A percentile compares a stretch with the other conserved stretches of the same genome.
phyloP scores from a whole-genome alignment of 2,329 filamentous ascomycete genomes.

The Massarina eburnea region DNA sequence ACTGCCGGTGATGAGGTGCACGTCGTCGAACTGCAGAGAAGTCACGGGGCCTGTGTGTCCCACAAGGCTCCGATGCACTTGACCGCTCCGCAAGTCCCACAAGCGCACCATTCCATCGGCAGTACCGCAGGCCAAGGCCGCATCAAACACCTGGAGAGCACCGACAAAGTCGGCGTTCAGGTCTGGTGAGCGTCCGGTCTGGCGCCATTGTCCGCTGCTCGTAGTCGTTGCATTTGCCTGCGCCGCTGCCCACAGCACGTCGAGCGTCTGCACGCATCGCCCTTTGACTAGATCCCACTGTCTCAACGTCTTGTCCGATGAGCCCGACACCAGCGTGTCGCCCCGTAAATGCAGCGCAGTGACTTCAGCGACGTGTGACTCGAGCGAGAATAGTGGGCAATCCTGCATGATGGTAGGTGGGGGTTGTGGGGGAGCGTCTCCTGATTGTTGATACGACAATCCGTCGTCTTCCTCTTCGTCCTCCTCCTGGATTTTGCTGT shows the following conservation, averaged over 20 bases:
- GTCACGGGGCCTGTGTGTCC: constrained; percentile 95
- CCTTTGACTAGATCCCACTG: constrained; percentile 98
- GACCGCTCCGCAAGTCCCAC: constrained; percentile 94
- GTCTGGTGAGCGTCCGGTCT: constrained; percentile 65
- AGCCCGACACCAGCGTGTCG: constrained; percentile 90
- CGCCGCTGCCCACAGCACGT: constrained; percentile 96
- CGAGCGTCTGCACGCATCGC: constrained; percentile 94
- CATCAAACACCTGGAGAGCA: constrained; percentile 92
- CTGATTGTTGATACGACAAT: constrained; percentile 71
- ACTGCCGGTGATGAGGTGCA: constrained; percentile 91
- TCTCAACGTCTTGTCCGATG: constrained; percentile 92
- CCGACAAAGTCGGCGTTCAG: constrained; percentile 87
- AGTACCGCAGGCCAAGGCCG: constrained; percentile 91
- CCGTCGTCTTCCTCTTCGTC: constrained; percentile 53
- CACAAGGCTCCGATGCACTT: constrained; percentile 94
- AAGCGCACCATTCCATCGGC: constrained; percentile 95
- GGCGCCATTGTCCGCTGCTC: constrained; percentile 68
- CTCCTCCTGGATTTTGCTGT: constrained; percentile 53
- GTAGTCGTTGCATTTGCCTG: constrained; percentile 74
- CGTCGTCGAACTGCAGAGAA: constrained; percentile 92
- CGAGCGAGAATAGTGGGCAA: constrained; percentile 83
- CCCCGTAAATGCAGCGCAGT: constrained; percentile 90
- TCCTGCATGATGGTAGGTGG: constrained; percentile 78
- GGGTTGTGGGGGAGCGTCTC: constrained; percentile 70
- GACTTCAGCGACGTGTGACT: constrained; percentile 90